Conservation (phyloP, 306 rosid genomes). For the Glycine tomentella region DNA sequence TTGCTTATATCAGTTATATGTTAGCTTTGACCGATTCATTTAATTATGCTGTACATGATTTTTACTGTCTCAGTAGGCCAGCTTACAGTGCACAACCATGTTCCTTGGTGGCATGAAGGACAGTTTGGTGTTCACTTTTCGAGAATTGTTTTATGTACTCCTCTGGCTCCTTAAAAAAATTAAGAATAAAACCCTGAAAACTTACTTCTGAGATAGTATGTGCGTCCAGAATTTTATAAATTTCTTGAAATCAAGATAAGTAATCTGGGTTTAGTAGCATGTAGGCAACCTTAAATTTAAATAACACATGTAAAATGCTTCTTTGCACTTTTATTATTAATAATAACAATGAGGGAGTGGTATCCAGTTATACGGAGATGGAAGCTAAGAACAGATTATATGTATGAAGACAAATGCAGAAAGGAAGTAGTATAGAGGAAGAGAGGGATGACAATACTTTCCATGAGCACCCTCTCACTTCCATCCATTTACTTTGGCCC, state of each 20-base stretch:
- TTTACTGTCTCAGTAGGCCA: too few species aligned
- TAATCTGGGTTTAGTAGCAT: conserved; percentile 13
- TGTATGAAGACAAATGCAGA: conserved; percentile 8
- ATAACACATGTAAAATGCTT: neutral
- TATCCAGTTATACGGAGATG: neutral
- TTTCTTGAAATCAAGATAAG: conserved; percentile 27
- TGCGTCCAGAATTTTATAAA: conserved; percentile 23
- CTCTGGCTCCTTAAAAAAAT: neutral
- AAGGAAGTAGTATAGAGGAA: neutral
- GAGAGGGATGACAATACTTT: neutral
- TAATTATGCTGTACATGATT: neutral
- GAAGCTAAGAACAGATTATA: neutral
- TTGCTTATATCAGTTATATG: neutral
- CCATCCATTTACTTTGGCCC: neutral
- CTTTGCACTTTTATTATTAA: neutral
- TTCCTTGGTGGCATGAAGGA: neutral
- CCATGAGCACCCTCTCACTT: neutral
- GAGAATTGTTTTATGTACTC: neutral
- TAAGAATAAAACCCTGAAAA: neutral
- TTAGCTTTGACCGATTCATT: conserved; percentile 17
- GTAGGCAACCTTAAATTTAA: neutral
- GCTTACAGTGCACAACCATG: neutral
- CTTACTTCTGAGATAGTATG: neutral
- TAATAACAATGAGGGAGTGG: neutral
- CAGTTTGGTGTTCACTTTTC: too few species aligned